These are phyloP conservation scores for Farysia itapuensis DNA, from an alignment of 1,284 basidiomycete species.

Conservation along the genomic window DNA sequence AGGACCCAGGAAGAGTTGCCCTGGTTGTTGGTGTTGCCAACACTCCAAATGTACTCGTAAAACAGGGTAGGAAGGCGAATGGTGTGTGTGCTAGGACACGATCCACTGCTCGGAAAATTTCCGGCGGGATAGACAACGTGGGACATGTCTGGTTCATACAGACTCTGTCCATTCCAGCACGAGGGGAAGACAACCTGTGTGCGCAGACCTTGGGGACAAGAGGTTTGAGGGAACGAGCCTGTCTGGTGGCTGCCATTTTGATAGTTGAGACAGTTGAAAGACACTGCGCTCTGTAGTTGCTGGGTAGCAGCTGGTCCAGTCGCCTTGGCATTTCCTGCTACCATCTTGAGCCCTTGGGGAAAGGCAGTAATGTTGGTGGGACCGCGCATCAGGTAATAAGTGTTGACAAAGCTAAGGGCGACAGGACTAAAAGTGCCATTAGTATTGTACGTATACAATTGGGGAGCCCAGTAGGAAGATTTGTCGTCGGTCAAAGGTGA, in stretches of 20 bases:
- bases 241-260: slow-evolving; percentile 40
- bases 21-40: slow-evolving; percentile 3
- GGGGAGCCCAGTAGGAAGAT: slow-evolving; percentile 63
- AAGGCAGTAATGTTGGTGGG: slow-evolving; percentile 56
- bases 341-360: slow-evolving; percentile 62
- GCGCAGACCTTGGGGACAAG: slow-evolving; percentile 59
- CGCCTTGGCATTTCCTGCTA: slow-evolving; percentile 60
- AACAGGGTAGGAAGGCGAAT: slow-evolving; percentile 64
- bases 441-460: slow-evolving; percentile 60
- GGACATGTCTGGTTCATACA: slow-evolving; percentile 62
- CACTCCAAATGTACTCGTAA: slow-evolving; percentile 61
- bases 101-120: slow-evolving; percentile 62
- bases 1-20: slow-evolving; percentile 24
- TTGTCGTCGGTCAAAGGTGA: slow-evolving; percentile 61
- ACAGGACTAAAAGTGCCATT: slow-evolving; percentile 26
- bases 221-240: slow-evolving; percentile 8
- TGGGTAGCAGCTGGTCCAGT: slow-evolving; percentile 3
- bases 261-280: slow-evolving; percentile 62
- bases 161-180: slow-evolving; percentile 65
- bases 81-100: slow-evolving; percentile 64
- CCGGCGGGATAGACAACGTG: slow-evolving; percentile 60
- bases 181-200: slow-evolving; percentile 63
- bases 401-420: slow-evolving; percentile 39
- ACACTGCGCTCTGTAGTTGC: slow-evolving; percentile 56
- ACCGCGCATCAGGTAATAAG: slow-evolving; percentile 60